phyloP scores from a whole-genome alignment of 768 basidiomycete genomes.

The Xerocomellus chrysenteron region DNA sequence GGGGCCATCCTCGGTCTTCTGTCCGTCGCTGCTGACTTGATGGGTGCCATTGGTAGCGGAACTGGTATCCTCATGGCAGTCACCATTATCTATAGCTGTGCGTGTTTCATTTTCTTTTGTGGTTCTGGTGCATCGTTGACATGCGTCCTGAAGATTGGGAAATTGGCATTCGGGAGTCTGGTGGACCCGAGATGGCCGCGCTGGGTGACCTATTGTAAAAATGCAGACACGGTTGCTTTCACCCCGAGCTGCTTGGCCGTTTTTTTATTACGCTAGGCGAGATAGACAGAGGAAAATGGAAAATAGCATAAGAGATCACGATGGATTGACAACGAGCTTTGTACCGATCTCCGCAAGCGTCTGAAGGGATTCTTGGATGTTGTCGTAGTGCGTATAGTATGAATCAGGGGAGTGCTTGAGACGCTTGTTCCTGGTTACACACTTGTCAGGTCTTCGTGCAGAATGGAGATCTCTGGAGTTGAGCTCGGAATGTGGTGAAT shows the following conservation, averaged over 20 bases:
- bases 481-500: too few species aligned
- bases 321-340: not conserved
- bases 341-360: not conserved
- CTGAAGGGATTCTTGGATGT: not conserved
- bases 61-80: constrained; percentile 98
- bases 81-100: constrained; percentile 90
- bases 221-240: not conserved
- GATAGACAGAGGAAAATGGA: constrained; percentile 9
- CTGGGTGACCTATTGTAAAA: constrained; percentile 72
- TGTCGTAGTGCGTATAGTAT: not conserved
- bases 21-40: constrained; percentile 88
- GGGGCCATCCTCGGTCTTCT: constrained; percentile 94
- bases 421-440: too few species aligned
- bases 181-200: constrained; percentile 80
- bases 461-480: not conserved
- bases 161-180: constrained; percentile 79
- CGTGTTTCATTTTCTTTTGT: not conserved
- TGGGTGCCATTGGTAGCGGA: constrained; percentile 95
- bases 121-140: not conserved
- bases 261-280: constrained; percentile 3
- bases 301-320: not conserved
- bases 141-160: constrained; percentile 71
- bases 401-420: not conserved
- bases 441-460: not conserved
- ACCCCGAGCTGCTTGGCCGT: constrained; percentile 1